Base-by-base conservation (phyloP, 352 stramenopile species). In the Globisporangium splendens region DNA sequence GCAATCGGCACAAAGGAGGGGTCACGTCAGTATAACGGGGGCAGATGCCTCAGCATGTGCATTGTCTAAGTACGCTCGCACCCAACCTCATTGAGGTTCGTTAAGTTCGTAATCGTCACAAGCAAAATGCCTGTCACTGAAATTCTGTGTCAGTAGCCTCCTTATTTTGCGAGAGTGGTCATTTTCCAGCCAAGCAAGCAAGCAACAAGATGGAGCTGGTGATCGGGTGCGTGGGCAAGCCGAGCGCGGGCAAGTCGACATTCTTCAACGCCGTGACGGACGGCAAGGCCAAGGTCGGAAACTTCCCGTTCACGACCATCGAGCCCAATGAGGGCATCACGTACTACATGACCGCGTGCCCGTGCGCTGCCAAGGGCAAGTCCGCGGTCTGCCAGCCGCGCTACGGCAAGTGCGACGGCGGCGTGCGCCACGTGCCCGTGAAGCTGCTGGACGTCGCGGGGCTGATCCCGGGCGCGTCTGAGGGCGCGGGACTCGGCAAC, bases 401-500 rank as follows among this genome's bases (percentile, higher is more conserved):
- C 41, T 93, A 95, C 65, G 86, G 86, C 35, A 83, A 83, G 42
- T 95, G 86, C 67, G 77, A 88, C 12, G 65, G 86, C 47, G 82
- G 86, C 46, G 76, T 79, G 54, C 83, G 84, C 31, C 75, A 92
- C 67, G 79, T 95, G 48, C 83, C 86, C 7, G 81, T 95, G 17
- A 93, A 93, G 73, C 64, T 95, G 28, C 69, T 95, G 50, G 86
- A 95, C 60, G 80, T 95, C 8, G 86, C 86, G 0, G 86, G 86
- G 0, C 61, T 95, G 8, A 92, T 95, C 50, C 83, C 86, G 0
- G 86, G 86, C 4, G 87, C 87, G 0, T 97, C 85, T 1, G 80
- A 98, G 39, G 95, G 95, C 24, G 90, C 93, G 20, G 98, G 98
- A 0, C 79, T 99, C 0, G 98, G 98, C 17, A 99, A 99, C 77